Evolutionary conservation across 495 filamentous ascomycete genomes (phyloP), one percentile per base, ranked within the genome.

Genomic region (Xylaria bambusicola): DNA sequence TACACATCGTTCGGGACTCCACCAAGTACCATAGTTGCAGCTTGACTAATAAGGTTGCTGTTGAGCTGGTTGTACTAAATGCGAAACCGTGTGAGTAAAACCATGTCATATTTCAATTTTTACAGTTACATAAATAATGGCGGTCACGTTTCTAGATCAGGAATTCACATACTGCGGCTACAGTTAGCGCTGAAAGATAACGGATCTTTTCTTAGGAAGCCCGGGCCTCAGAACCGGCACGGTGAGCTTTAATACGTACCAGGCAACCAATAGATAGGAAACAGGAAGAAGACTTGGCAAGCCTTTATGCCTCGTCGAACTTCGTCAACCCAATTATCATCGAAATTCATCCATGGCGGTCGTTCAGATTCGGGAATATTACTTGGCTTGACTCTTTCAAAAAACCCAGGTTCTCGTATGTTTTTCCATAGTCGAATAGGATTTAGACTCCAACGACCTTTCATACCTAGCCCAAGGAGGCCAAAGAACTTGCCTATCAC

Each of bases 41-140:
- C 90, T 71, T 90, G 88, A 9, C 86, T 88, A 35, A 82, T 84
- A n/a, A 93, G 73, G 73, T 91, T 92, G 79, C 86, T 88, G 66
- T 76, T 76, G 68, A 77, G 64, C 52, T 81, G 72, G 63, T 75
- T 76, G 62, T 77, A 77, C n/a, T n/a, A n/a, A n/a, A n/a, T n/a
- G n/a, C n/a, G n/a, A n/a, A n/a, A n/a, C n/a, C n/a, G n/a, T n/a
- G n/a, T n/a, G n/a, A n/a, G n/a, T n/a, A n/a, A n/a, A n/a, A n/a
- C n/a, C n/a, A n/a, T n/a, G n/a, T n/a, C n/a, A n/a, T n/a, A n/a
- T n/a, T n/a, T n/a, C n/a, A n/a, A n/a, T n/a, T n/a, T n/a, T n/a
- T n/a, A n/a, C n/a, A n/a, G n/a, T n/a, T n/a, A n/a, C n/a, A n/a
- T n/a, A n/a, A n/a, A n/a, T n/a, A n/a, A n/a, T n/a, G n/a, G n/a